These are phyloP conservation scores for Syzygium syzygioides DNA, from an alignment of 441 rosid species.

Conservation along the genomic window DNA sequence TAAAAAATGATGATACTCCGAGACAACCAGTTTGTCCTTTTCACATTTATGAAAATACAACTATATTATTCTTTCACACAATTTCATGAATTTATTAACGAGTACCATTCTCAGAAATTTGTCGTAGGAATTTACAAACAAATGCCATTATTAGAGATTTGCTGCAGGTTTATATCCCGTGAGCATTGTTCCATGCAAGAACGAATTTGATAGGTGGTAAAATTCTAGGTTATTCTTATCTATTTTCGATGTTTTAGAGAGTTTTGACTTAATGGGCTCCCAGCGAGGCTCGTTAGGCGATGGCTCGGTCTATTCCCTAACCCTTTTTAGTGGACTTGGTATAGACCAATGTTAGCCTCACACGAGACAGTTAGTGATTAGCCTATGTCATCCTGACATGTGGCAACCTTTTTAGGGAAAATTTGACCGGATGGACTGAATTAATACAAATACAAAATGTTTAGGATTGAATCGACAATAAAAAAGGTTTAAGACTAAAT, in stretches of 20 bases:
- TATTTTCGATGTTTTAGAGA: background rate
- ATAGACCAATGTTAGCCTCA: background rate
- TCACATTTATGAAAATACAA: background rate
- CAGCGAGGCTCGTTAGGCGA: background rate
- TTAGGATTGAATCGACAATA: no score
- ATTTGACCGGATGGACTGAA: no score
- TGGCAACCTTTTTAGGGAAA: background rate
- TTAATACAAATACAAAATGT: no score
- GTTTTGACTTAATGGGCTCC: background rate
- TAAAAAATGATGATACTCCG: background rate
- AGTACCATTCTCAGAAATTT: background rate
- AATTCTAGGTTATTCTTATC: background rate
- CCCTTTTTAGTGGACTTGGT: background rate
- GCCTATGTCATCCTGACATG: background rate
- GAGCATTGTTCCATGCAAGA: background rate
- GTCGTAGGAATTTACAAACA: background rate
- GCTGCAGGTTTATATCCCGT: background rate
- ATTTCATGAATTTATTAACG: background rate
- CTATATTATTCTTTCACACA: background rate
- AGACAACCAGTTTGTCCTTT: background rate
- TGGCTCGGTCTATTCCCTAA: background rate
- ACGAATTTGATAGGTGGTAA: background rate
- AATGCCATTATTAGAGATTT: background rate
- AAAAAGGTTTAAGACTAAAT: no score
- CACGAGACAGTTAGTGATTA: background rate